These are phyloP conservation scores for Glebionis coronaria DNA, from an alignment of 129 eudicot species.

Conservation along the genomic window DNA sequence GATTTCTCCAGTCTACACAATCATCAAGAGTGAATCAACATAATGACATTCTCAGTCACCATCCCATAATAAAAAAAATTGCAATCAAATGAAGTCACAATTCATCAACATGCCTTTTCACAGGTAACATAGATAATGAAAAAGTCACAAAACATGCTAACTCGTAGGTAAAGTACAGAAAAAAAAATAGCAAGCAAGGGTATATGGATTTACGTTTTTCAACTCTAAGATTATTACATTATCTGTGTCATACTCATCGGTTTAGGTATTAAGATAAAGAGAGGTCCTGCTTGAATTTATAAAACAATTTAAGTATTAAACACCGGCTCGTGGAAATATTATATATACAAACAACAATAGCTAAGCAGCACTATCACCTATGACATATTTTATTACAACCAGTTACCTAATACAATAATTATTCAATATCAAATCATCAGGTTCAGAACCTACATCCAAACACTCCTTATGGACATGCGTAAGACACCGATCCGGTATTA, in stretches of 20 bases:
- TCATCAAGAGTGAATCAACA: constrained; percentile 13
- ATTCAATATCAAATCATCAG: not conserved
- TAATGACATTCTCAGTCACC: constrained; percentile 7
- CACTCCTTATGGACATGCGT: not conserved
- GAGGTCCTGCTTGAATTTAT: not conserved
- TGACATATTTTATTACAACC: too few species aligned
- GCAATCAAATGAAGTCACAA: constrained; percentile 2
- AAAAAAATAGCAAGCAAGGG: not conserved
- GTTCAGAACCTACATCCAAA: not conserved
- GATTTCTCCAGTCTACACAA: constrained; percentile 88
- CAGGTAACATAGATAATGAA: not conserved
- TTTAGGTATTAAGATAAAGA: constrained; percentile 1
- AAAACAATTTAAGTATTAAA: not conserved
- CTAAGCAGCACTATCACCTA: too few species aligned
- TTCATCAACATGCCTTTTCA: not conserved
- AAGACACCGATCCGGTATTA: not conserved
- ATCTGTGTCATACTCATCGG: not conserved
- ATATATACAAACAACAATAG: too few species aligned
- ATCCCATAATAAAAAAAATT: not conserved
- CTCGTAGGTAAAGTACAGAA: not conserved
- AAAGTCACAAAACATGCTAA: not conserved
- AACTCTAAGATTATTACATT: too few species aligned
- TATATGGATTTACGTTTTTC: not conserved
- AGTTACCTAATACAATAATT: not conserved
- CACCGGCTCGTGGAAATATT: too few species aligned